Evolutionary conservation across 176 grass and related monocot genomes (phyloP).

Genomic region (Aechmea fasciata): DNA sequence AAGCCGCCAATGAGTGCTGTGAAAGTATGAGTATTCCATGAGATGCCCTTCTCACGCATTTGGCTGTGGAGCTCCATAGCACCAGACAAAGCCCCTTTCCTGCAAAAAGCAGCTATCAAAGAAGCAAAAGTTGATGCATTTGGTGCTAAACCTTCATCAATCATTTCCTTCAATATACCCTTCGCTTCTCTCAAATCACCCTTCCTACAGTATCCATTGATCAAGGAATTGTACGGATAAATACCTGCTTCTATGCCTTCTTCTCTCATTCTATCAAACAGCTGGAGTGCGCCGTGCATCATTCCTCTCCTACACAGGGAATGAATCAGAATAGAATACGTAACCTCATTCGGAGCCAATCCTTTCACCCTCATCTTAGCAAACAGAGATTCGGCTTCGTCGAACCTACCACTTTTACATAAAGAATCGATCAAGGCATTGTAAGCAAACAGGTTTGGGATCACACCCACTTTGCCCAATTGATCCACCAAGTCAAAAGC

Average conservation of each 20-base stretch:
- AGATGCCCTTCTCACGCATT: slow-evolving; percentile 33
- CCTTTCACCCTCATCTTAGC: slow-evolving; percentile 34
- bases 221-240: slow-evolving; percentile 92
- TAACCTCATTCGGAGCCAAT: slow-evolving; percentile 62
- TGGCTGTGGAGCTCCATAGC: slow-evolving; percentile 48
- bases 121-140: slow-evolving; percentile 47
- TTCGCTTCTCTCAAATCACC: slow-evolving; percentile 37
- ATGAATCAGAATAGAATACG: slow-evolving; percentile 77
- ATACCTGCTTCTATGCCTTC: slow-evolving; percentile 34
- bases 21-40: slow-evolving; percentile 53
- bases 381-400: slow-evolving; percentile 68
- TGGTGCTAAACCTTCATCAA: slow-evolving; percentile 40
- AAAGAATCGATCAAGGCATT: slow-evolving; percentile 70
- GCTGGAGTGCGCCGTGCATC: slow-evolving; percentile 36
- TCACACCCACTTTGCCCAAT: slow-evolving; percentile 41
- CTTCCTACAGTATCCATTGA: slow-evolving; percentile 51
- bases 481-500: slow-evolving; percentile 50
- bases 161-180: slow-evolving; percentile 35
- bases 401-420: slow-evolving; percentile 47
- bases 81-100: slow-evolving; percentile 33
- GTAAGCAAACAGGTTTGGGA: slow-evolving; percentile 54
- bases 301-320: slow-evolving; percentile 65
- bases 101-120: slow-evolving; percentile 48
- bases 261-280: slow-evolving; percentile 53
- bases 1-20: slow-evolving; percentile 57